Conservation (phyloP, 805 yeast genomes). For the Ogataea methanolica region DNA sequence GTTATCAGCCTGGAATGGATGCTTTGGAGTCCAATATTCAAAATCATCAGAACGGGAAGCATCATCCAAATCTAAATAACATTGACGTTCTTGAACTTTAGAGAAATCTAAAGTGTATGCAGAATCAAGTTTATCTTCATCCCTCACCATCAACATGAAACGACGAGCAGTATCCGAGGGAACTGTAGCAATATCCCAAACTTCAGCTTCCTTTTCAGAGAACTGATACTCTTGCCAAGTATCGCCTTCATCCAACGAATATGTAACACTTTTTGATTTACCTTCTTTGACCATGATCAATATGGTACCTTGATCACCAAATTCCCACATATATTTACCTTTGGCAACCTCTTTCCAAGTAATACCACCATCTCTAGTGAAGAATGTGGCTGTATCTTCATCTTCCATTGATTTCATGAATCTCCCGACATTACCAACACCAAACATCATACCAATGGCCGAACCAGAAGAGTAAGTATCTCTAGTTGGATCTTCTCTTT, state of each 20-base stretch:
- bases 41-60: slow-evolving; percentile 45
- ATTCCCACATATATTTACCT: slow-evolving; percentile 88
- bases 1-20: slow-evolving; percentile 43
- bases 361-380: slow-evolving; percentile 87
- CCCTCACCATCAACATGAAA: slow-evolving; percentile 61
- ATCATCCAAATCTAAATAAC: slow-evolving; percentile 43
- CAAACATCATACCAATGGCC: slow-evolving; percentile 84
- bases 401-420: slow-evolving; percentile 40
- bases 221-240: slow-evolving; percentile 70
- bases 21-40: slow-evolving; percentile 58
- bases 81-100: slow-evolving; percentile 46
- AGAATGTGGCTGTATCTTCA: slow-evolving; percentile 53
- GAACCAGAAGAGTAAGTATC: slow-evolving; percentile 86
- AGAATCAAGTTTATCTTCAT: slow-evolving; percentile 26
- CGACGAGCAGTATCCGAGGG: slow-evolving; percentile 87
- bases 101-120: slow-evolving; percentile 57
- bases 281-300: slow-evolving; percentile 63
- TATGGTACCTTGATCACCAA: slow-evolving; percentile 90
- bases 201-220: slow-evolving; percentile 46
- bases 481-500: slow-evolving; percentile 64
- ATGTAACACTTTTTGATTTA: slow-evolving; percentile 53
- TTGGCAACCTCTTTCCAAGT: slow-evolving; percentile 78
- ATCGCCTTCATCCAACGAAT: slow-evolving; percentile 75
- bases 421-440: slow-evolving; percentile 90
- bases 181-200: slow-evolving; percentile 78